Evolutionary conservation across 257 asterid species (phyloP), one percentile per base, ranked within the genome.

Genomic region (Petunia axillaris): DNA sequence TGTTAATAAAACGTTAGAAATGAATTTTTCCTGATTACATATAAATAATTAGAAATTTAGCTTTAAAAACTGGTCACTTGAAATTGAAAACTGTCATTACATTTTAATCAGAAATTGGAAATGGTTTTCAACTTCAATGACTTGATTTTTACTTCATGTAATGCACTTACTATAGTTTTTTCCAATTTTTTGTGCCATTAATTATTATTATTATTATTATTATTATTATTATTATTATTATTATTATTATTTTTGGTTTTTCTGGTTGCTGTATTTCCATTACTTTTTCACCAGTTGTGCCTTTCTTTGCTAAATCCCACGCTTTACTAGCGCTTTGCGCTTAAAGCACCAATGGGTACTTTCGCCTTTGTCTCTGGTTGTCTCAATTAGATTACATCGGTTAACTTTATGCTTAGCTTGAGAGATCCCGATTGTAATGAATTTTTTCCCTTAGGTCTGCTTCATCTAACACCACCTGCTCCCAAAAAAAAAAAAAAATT

Each of bases 221-320:
- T 25, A 25, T 25, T 67, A 39, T 68, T 68, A 16, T 52, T 52
- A n/a, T 43, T 2, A 43, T 68, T 66, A 16, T 52, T 52, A n/a
- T 43, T 2, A 25, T 25, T 25, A 25, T 25, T 67, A 39, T 68
- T 68, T 3, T 3, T 68, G 43, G 8, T 1, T 66, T 6, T n/a
- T 8, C n/a, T 5, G 38, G n/a, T 37, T n/a, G 75, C 75, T 4
- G 1, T 43, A 15, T 52, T 8, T 52, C 10, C 10, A 52, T 67
- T 68, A 14, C 0, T 15, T 55, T 66, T 66, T 16, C 75, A 66
- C 7, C 53, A 40, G 6, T 40, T 14, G 75, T 66, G 75, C 37
- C 75, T 66, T 66, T 66, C 37, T 66, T 66, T 66, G 48, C 74
- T 66, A n/a, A 40, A 41, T 52, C n/a, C 41, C 25, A 66, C 6